Evolutionary conservation across 768 basidiomycete genomes (phyloP).

Genomic region (Hebeloma cylindrosporum): DNA sequence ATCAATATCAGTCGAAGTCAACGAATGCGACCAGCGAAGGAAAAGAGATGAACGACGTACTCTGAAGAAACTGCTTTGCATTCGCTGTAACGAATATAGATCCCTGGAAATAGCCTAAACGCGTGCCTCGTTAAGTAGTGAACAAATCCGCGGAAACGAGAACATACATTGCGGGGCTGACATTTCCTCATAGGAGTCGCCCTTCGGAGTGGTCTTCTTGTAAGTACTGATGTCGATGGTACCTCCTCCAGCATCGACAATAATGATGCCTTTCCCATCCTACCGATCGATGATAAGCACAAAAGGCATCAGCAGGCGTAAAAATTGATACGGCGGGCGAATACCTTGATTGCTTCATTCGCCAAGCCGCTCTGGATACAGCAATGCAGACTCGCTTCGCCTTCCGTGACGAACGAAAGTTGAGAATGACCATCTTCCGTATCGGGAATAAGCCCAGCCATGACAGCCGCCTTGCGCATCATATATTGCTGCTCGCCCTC

Average conservation of each 20-base stretch:
- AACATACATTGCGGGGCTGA: constrained; percentile 36
- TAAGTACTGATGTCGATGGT: constrained; percentile 51
- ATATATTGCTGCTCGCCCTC: constrained; percentile 56
- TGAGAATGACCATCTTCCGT: constrained; percentile 38
- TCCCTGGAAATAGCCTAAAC: constrained; percentile 42
- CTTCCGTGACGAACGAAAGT: constrained; percentile 60
- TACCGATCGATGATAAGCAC: too few relatives aligned
- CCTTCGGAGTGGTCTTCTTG: constrained; percentile 14
- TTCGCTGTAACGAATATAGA: constrained; percentile 43
- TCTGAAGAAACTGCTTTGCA: constrained; percentile 33
- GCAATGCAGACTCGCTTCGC: constrained; percentile 61
- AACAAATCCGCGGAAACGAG: background rate
- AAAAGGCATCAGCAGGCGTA: too few relatives aligned
- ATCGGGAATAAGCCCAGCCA: constrained; percentile 50
- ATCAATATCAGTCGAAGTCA: too few relatives aligned
- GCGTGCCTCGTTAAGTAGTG: too few relatives aligned
- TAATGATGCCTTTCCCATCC: constrained; percentile 13
- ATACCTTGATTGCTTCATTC: constrained; percentile 36
- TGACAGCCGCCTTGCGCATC: constrained; percentile 53
- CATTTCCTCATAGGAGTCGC: constrained; percentile 38
- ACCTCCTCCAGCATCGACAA: constrained; percentile 32
- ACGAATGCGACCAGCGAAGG: too few relatives aligned
- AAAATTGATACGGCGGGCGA: too few relatives aligned
- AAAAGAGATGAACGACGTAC: too few relatives aligned
- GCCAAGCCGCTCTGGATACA: constrained; percentile 49